Base-by-base conservation (phyloP, 768 basidiomycete species). In the Rhodotorula toruloides region DNA sequence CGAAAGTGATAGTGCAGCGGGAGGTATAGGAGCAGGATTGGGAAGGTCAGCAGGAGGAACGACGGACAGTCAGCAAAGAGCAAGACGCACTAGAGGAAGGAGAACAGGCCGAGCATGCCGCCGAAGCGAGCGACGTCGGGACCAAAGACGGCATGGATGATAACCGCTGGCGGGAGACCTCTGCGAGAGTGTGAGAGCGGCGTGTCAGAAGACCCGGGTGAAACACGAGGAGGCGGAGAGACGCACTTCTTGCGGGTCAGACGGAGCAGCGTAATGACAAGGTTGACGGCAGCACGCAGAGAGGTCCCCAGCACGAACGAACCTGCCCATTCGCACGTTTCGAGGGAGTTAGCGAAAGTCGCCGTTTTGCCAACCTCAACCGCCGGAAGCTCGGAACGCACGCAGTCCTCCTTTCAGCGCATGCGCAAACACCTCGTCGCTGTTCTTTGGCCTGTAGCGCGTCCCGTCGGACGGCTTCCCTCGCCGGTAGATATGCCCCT, bases 121-220 rank as follows among this genome's bases (percentile, higher is more conserved):
- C 86, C 89, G 69, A 94, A 93, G 27, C 92, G 81, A 74, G 87
- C 83, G 0, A 89, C 86, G 74, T 96, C 92, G 47, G 80, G 68
- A 0, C 91, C 91, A 71, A 96, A 89, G 49, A 94, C 80, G 0
- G 91, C 92, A 79, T 84, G 88, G 7, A 87, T 84, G 55, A 96
- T 81, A 31, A 91, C 76, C 8, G 83, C 77, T 13, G 88, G 77
- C 16, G 87, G 84, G 60, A 82, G 77, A n/a, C 84, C 79, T 73
- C 89, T 91, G 72, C 46, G 49, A 14, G 44, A 21, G 31, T 50
- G 31, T 32, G 39, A 19, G 39, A 21, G 29, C 14, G 29, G 5
- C n/a, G 17, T 29, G 3, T 29, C 19, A 27, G 14, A 8, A 32
- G 36, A 14, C 13, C 3, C 21, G 19, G 11, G 32, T 5, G 17